phyloP scores from a whole-genome alignment of 2,329 filamentous ascomycete genomes.

The Phoma sp. region DNA sequence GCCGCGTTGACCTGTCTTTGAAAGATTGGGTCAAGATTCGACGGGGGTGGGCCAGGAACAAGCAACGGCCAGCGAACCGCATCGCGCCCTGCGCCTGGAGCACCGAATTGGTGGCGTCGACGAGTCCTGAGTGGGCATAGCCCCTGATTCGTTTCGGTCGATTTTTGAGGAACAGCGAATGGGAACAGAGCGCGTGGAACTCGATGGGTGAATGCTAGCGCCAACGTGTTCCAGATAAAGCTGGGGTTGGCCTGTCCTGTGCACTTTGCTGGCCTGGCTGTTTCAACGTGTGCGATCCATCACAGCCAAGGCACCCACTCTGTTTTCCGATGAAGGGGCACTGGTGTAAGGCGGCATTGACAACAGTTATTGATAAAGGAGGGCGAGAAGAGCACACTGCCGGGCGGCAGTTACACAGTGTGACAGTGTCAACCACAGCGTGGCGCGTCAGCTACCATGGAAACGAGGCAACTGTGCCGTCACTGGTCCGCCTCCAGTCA shows the following conservation, averaged over 20 bases:
- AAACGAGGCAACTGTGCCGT: not conserved
- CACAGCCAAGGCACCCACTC: constrained; percentile 15
- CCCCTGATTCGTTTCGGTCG: constrained; percentile 22
- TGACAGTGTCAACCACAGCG: not conserved
- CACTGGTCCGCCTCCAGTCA: constrained; percentile 7
- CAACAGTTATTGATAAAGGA: constrained; percentile 4
- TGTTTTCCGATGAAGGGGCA: constrained; percentile 19
- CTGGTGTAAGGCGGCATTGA: constrained; percentile 25
- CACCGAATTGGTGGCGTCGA: constrained; percentile 9
- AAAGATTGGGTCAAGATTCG: constrained; percentile 34
- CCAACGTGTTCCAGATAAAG: constrained; percentile 37
- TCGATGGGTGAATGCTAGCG: constrained; percentile 19
- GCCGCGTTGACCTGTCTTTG: constrained; percentile 34
- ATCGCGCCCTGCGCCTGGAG: constrained; percentile 13
- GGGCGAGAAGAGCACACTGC: constrained; percentile 8
- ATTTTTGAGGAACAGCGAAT: constrained; percentile 21
- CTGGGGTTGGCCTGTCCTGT: constrained; percentile 25
- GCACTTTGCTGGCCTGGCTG: constrained; percentile 23
- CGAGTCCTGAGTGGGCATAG: constrained; percentile 22
- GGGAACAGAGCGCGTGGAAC: constrained; percentile 10
- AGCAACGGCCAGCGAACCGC: constrained; percentile 27
- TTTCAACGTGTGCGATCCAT: constrained; percentile 29
- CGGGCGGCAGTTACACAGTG: constrained; percentile 5
- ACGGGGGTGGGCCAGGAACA: constrained; percentile 30
- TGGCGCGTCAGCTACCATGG: not conserved